These are phyloP conservation scores for Chimonanthus salicifolius DNA, from an alignment of 164 flowering plant genomes.

Conservation along the genomic window DNA sequence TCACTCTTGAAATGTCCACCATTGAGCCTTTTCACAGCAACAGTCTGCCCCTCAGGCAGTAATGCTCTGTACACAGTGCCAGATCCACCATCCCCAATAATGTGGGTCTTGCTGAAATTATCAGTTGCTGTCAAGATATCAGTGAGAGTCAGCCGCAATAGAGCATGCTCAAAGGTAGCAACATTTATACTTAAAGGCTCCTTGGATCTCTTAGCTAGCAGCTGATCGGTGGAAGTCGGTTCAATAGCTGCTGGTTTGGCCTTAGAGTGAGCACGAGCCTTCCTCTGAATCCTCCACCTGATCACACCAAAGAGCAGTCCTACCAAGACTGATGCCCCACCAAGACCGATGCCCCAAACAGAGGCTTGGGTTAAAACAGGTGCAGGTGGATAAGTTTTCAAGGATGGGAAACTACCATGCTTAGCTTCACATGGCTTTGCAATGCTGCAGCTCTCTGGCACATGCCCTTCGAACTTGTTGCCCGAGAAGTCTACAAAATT, in stretches of 20 bases:
- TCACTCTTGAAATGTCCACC: slow-evolving; percentile 46
- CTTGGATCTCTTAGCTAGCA: slow-evolving; percentile 36
- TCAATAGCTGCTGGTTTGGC: slow-evolving; percentile 26
- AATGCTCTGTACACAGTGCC: slow-evolving; percentile 56
- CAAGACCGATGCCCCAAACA: slow-evolving; percentile 30
- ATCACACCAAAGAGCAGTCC: slow-evolving; percentile 25
- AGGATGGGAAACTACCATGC: slow-evolving; percentile 10
- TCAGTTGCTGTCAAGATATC: slow-evolving; percentile 60
- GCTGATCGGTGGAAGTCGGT: slow-evolving; percentile 28
- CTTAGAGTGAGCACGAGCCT: slow-evolving; percentile 15
- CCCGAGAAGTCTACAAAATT: slow-evolving; percentile 38
- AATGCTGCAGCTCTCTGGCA: slow-evolving; percentile 32
- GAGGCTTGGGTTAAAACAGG: slow-evolving; percentile 22
- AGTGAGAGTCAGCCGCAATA: slow-evolving; percentile 34
- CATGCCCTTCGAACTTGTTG: slow-evolving; percentile 35
- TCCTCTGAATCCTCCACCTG: slow-evolving; percentile 23
- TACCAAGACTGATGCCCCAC: slow-evolving; percentile 21
- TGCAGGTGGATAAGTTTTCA: slow-evolving; percentile 8
- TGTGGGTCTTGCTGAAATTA: slow-evolving; percentile 49
- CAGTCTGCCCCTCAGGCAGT: slow-evolving; percentile 37
- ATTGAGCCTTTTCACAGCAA: slow-evolving; percentile 56
- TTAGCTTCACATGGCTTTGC: slow-evolving; percentile 17
- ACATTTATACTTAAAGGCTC: slow-evolving; percentile 60
- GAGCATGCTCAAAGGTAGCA: slow-evolving; percentile 54
- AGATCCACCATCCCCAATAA: slow-evolving; percentile 66